phyloP scores from a whole-genome alignment of 2,329 filamentous ascomycete species.

The Aspergillus oerlinghausenensis region DNA sequence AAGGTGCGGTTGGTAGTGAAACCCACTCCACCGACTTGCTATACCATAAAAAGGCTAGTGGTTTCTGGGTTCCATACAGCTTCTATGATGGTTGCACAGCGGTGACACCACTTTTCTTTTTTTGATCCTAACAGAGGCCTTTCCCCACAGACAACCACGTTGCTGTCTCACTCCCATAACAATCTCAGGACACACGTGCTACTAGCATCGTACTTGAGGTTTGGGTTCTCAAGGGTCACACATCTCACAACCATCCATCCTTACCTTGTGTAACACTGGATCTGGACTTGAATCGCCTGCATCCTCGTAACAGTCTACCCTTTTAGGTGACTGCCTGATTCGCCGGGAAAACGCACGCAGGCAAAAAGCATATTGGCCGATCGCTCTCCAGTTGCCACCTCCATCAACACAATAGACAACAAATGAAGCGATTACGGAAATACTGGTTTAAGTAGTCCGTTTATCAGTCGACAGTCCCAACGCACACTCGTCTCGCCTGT shows the following conservation, averaged over 20 bases:
- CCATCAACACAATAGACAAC: not conserved
- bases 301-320: not conserved
- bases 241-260: not conserved
- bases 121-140: not conserved
- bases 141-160: not conserved
- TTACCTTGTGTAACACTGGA: not conserved
- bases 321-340: not conserved
- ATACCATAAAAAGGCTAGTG: not conserved
- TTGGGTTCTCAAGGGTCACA: not conserved
- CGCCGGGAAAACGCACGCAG: not conserved
- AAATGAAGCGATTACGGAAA: not conserved
- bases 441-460: not conserved
- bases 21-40: not conserved
- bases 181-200: not conserved
- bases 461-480: not conserved
- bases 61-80: not conserved
- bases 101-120: not conserved
- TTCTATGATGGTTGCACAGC: not conserved
- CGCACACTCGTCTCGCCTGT: not conserved
- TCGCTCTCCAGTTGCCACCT: not conserved
- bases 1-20: not conserved
- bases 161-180: not conserved
- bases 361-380: not conserved
- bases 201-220: not conserved
- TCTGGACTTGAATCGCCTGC: not conserved